phyloP scores from a whole-genome alignment of 179 eudicot species.

The Dionaea muscipula region DNA sequence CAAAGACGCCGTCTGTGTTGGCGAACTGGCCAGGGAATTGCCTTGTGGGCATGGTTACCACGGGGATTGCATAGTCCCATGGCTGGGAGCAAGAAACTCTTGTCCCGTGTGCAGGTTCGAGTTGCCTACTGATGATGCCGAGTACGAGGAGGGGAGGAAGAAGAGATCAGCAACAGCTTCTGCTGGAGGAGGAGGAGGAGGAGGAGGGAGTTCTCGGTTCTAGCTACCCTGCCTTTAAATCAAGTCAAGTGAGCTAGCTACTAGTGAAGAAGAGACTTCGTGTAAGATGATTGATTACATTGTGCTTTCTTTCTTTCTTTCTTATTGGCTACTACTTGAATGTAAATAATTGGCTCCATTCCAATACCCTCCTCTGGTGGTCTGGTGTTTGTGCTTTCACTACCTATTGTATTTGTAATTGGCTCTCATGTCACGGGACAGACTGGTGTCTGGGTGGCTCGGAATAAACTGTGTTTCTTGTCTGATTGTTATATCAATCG shows the following conservation, averaged over 20 bases:
- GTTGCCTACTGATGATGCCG: constrained; percentile 65
- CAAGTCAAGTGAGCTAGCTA: neutral
- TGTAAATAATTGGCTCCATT: too few relatives aligned
- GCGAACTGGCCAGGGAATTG: constrained; percentile 53
- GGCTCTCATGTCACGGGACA: too few relatives aligned
- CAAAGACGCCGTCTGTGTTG: constrained; percentile 51
- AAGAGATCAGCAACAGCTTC: constrained; percentile 14
- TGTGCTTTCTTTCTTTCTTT: neutral
- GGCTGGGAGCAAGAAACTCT: constrained; percentile 65
- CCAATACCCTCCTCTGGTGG: too few relatives aligned
- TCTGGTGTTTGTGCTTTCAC: too few relatives aligned
- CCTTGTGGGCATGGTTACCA: constrained; percentile 84
- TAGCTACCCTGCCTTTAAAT: too few relatives aligned
- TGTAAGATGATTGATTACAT: too few relatives aligned
- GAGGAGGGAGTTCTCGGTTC: too few relatives aligned
- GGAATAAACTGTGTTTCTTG: too few relatives aligned
- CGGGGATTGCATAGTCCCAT: constrained; percentile 67
- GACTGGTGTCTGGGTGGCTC: too few relatives aligned
- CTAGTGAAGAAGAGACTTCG: too few relatives aligned
- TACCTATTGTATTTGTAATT: too few relatives aligned
- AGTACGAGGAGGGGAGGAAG: constrained; percentile 63
- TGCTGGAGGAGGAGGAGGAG: constrained; percentile 13
- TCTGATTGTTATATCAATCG: too few relatives aligned
- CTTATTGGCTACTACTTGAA: neutral
- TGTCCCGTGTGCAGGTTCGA: constrained; percentile 87